Conservation (phyloP, 768 basidiomycete genomes). For the Mycena maculata region DNA sequence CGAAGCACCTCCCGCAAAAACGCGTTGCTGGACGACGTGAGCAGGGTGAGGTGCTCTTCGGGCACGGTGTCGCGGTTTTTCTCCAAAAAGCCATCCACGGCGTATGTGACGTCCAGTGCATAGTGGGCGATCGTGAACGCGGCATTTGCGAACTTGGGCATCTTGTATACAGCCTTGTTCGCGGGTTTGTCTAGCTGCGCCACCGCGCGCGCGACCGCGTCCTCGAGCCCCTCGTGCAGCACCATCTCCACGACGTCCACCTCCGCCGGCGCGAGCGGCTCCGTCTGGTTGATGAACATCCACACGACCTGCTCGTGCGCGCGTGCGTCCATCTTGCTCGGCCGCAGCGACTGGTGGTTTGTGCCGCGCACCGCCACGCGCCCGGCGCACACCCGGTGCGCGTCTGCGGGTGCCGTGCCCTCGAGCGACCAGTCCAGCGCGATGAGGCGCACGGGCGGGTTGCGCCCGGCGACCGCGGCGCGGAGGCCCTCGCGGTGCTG, state of each 20-base stretch:
- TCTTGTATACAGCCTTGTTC: slow-evolving; percentile 93
- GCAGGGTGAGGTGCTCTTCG: slow-evolving; percentile 93
- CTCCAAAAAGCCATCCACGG: slow-evolving; percentile 97
- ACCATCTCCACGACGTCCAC: slow-evolving; percentile 81
- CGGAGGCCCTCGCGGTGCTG: too few relatives aligned
- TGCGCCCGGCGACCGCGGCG: too few relatives aligned
- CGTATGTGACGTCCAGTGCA: slow-evolving; percentile 97
- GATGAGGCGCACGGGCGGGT: slow-evolving; percentile 79
- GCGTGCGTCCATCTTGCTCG: slow-evolving; percentile 54
- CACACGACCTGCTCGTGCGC: slow-evolving; percentile 85
- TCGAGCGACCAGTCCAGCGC: slow-evolving; percentile 76
- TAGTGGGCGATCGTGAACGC: slow-evolving; percentile 99
- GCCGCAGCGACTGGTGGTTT: slow-evolving; percentile 86
- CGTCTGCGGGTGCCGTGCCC: slow-evolving; percentile 62
- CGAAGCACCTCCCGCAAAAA: slow-evolving; percentile 94
- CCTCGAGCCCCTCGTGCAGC: slow-evolving; percentile 64
- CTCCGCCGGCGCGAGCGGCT: slow-evolving; percentile 71
- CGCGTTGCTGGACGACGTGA: slow-evolving; percentile 87
- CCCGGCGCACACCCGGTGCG: slow-evolving; percentile 82
- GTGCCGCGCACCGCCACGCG: slow-evolving; percentile 81
- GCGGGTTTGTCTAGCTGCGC: slow-evolving; percentile 87
- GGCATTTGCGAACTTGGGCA: slow-evolving; percentile 96
- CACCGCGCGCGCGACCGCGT: slow-evolving; percentile 68
- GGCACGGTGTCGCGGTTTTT: slow-evolving; percentile 99
- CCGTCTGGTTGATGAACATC: slow-evolving; percentile 75